Evolutionary conservation across 805 yeast species (phyloP).

Genomic region (Yarrowia deformans): DNA sequence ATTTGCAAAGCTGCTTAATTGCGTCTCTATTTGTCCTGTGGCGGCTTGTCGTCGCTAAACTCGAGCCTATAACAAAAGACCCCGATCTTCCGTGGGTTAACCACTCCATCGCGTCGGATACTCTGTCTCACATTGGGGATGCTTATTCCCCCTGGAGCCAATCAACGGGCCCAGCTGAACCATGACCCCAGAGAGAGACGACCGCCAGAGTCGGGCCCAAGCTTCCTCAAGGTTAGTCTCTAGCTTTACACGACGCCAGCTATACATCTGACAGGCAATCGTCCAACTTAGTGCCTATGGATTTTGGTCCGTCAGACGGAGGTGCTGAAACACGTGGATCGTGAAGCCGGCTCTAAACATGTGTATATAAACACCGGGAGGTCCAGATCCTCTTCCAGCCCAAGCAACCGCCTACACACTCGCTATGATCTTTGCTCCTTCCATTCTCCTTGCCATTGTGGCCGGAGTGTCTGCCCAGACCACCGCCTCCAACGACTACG

Average conservation of each 20-base stretch:
- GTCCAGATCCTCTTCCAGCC: neutral
- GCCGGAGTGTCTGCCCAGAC: slow-evolving; percentile 35
- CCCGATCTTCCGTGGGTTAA: slow-evolving; percentile 3
- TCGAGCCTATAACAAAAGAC: no score
- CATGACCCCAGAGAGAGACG: slow-evolving; percentile 17
- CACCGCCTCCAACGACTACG: slow-evolving; percentile 35
- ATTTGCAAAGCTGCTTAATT: neutral
- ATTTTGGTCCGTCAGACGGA: neutral
- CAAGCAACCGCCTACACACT: neutral
- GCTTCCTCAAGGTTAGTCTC: slow-evolving; percentile 23
- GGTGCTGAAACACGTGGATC: slow-evolving; percentile 25
- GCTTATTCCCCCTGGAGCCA: slow-evolving; percentile 1
- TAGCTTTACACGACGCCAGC: neutral
- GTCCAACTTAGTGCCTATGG: neutral
- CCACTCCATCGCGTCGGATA: neutral
- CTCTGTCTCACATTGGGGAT: neutral
- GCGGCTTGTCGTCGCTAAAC: no score
- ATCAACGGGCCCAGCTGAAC: neutral
- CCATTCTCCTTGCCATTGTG: slow-evolving; percentile 15
- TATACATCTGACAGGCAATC: slow-evolving; percentile 1
- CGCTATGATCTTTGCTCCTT: slow-evolving; percentile 1
- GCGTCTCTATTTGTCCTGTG: neutral
- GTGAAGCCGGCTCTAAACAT: neutral
- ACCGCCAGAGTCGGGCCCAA: no score
- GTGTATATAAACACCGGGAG: neutral